Percentiles rank a stretch among this genome's conserved stretches.
phyloP scores from a whole-genome alignment of 495 filamentous ascomycete species.

The Aspergillus coremiiformis region DNA sequence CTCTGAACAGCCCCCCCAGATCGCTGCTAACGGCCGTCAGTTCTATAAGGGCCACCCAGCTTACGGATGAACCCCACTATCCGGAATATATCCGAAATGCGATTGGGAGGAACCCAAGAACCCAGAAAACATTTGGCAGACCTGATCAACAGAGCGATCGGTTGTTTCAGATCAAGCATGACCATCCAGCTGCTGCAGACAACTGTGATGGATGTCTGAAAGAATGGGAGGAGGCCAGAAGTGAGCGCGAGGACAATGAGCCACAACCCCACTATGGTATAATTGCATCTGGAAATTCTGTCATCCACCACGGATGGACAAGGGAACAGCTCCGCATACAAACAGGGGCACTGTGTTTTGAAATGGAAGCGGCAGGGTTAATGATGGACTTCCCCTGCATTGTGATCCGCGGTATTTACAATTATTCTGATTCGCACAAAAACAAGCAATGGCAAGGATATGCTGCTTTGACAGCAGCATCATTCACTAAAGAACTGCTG shows the following conservation, averaged over 20 bases:
- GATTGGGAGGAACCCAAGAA: conserved; percentile 13
- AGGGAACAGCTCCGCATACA: conserved; percentile 7
- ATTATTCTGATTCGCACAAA: conserved; percentile 36
- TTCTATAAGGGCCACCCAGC: conserved; percentile 17
- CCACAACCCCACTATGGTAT: conserved; percentile 28
- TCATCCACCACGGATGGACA: conserved; percentile 20
- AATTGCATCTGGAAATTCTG: conserved; percentile 34
- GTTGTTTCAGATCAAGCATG: conserved; percentile 18
- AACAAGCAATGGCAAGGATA: conserved; percentile 28
- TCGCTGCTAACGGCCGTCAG: conserved; percentile 20
- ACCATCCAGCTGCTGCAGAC: conserved; percentile 4
- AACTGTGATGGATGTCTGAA: conserved; percentile 11
- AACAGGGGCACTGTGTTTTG: conserved; percentile 19
- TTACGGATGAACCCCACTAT: conserved; percentile 11
- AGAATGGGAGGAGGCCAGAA: conserved; percentile 3
- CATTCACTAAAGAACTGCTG: conserved; percentile 26
- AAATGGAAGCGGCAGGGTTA: conserved; percentile 38
- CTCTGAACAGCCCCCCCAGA: conserved; percentile 23
- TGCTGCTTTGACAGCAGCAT: conserved; percentile 27
- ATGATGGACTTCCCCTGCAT: conserved; percentile 25
- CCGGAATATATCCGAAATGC: conserved; percentile 11
- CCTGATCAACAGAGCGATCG: conserved; percentile 11
- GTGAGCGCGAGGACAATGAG: conserved; percentile 8
- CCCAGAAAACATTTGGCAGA: conserved; percentile 6
- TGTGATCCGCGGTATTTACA: conserved; percentile 29